Percentiles rank a stretch among this genome's conserved stretches.
These are phyloP conservation scores for Rubroshorea leprosula DNA, from an alignment of 345 rosid genomes.

Conservation along the genomic window DNA sequence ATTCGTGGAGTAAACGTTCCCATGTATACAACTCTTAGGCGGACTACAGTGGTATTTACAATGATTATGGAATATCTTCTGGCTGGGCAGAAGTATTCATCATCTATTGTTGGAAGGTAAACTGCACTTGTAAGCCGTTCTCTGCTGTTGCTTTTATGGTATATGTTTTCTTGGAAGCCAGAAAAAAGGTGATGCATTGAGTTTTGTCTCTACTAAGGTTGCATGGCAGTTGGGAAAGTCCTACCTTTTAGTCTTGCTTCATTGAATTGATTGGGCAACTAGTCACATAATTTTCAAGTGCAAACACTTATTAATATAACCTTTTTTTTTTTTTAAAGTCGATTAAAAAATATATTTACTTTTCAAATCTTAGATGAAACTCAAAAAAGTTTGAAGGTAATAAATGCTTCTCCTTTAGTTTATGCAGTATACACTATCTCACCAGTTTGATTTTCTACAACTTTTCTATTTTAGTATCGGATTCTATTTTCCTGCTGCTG, in stretches of 20 bases:
- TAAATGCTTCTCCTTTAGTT: too few relatives aligned
- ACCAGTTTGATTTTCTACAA: not conserved
- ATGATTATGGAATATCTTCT: slow-evolving; percentile 83
- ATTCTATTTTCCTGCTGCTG: too few relatives aligned
- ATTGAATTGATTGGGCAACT: not conserved
- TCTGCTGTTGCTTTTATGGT: not conserved
- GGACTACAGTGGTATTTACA: slow-evolving; percentile 92
- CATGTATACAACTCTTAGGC: slow-evolving; percentile 97
- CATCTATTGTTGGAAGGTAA: slow-evolving; percentile 78
- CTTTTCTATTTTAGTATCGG: too few relatives aligned
- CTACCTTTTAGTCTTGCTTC: not conserved
- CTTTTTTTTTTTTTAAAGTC: too few relatives aligned
- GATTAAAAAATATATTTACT: too few relatives aligned
- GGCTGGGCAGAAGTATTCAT: slow-evolving; percentile 69
- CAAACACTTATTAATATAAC: not conserved
- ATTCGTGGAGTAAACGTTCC: slow-evolving; percentile 98
- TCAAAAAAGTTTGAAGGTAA: not conserved
- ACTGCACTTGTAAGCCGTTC: not conserved
- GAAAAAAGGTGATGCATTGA: not conserved
- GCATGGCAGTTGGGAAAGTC: not conserved
- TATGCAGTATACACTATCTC: too few relatives aligned
- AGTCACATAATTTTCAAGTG: not conserved
- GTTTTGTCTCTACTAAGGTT: not conserved
- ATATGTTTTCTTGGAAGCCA: not conserved
- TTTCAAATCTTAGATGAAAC: not conserved